These are phyloP conservation scores for Actinomortierella wolfii DNA, from an alignment of 371 early-diverging fungal genomes.

Conservation along the genomic window DNA sequence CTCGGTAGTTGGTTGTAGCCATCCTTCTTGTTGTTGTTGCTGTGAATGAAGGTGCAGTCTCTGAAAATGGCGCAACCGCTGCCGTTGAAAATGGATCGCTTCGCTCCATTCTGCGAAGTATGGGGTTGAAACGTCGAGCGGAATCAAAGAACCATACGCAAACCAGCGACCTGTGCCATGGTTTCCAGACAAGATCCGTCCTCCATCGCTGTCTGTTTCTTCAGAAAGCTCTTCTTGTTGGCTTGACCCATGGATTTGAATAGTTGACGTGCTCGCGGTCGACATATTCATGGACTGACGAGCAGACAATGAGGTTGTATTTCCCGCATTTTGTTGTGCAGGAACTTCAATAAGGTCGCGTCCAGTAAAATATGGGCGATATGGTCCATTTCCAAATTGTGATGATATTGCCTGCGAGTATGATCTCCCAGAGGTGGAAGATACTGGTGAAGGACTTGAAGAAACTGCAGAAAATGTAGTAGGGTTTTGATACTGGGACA, in stretches of 20 bases:
- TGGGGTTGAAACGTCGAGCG: too few relatives aligned
- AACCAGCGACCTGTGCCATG: slow-evolving; percentile 20
- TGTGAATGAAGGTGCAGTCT: too few relatives aligned
- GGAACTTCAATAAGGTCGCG: slow-evolving; percentile 7
- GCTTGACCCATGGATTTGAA: too few relatives aligned
- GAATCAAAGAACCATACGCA: slow-evolving; percentile 16
- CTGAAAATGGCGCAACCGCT: slow-evolving; percentile 6
- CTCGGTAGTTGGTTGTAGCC: too few relatives aligned
- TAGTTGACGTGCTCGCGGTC: background rate
- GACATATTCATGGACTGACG: too few relatives aligned
- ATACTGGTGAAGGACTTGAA: too few relatives aligned
- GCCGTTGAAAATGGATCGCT: slow-evolving; percentile 13
- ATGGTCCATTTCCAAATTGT: slow-evolving; percentile 13
- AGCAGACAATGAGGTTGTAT: background rate
- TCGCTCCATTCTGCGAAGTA: slow-evolving; percentile 2
- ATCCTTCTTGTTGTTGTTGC: too few relatives aligned
- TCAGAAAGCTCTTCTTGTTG: background rate
- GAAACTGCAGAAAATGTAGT: too few relatives aligned
- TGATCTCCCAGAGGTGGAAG: too few relatives aligned
- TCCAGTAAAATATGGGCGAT: slow-evolving; percentile 35
- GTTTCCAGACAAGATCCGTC: slow-evolving; percentile 2
- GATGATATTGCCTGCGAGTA: background rate
- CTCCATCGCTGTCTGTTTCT: slow-evolving; percentile 5
- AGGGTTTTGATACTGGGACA: too few relatives aligned
- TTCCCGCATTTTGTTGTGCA: slow-evolving; percentile 11